Conservation (phyloP, 805 yeast genomes). For the Candida golubevii region DNA sequence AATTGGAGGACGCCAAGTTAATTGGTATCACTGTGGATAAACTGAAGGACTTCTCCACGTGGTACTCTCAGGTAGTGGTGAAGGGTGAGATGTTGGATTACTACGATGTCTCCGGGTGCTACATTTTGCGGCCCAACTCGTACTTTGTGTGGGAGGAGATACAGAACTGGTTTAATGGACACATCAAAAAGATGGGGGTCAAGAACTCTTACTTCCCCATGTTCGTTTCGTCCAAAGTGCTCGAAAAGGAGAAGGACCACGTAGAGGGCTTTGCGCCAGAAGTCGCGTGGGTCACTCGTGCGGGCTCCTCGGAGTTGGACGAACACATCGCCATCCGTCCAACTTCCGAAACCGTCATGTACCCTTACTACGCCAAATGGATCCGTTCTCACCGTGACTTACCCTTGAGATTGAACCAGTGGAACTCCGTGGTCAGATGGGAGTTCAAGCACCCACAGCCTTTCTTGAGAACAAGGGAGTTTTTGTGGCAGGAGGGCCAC, state of each 20-base stretch:
- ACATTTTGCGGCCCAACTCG: slow-evolving; percentile 94
- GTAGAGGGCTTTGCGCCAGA: slow-evolving; percentile 99
- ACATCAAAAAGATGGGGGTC: slow-evolving; percentile 86
- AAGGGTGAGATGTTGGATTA: slow-evolving; percentile 98
- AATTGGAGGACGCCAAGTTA: slow-evolving; percentile 78
- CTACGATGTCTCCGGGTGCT: slow-evolving; percentile 98
- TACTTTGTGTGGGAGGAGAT: slow-evolving; percentile 92
- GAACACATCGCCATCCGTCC: slow-evolving; percentile 99
- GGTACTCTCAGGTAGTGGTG: slow-evolving; percentile 96
- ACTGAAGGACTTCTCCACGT: slow-evolving; percentile 84
- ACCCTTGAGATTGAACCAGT: slow-evolving; percentile 93
- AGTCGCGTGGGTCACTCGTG: slow-evolving; percentile 99
- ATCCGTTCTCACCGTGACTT: slow-evolving; percentile 96
- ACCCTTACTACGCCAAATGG: slow-evolving; percentile 99
- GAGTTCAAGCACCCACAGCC: slow-evolving; percentile 99
- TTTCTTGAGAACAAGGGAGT: slow-evolving; percentile 96
- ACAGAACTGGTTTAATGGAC: slow-evolving; percentile 77
- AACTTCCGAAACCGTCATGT: slow-evolving; percentile 99
- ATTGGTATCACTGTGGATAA: slow-evolving; percentile 97
- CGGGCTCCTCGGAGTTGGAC: slow-evolving; percentile 90
- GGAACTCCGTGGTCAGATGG: slow-evolving; percentile 99
- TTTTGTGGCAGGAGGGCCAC: slow-evolving; percentile 99
- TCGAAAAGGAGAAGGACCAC: slow-evolving; percentile 97
- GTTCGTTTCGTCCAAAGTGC: slow-evolving; percentile 90
- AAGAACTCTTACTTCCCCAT: slow-evolving; percentile 96